Conservation (phyloP, 768 basidiomycete genomes). For the Kwoniella sp. region DNA sequence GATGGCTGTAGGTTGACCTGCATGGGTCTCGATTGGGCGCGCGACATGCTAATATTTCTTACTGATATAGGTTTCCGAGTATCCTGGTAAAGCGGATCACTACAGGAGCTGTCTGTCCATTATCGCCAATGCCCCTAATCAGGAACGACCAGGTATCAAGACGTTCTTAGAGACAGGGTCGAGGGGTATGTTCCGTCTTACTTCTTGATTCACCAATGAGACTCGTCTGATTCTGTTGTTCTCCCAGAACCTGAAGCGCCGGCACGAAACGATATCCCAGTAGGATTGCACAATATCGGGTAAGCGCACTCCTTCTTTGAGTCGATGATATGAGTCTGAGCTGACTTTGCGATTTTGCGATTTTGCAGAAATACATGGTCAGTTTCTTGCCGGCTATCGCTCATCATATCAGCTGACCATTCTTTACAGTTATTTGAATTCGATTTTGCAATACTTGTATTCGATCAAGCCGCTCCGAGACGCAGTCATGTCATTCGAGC, state of each 20-base stretch:
- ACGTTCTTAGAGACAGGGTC: slow-evolving; percentile 40
- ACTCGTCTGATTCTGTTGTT: too few relatives aligned
- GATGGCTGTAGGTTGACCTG: slow-evolving; percentile 36
- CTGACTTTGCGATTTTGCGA: slow-evolving; percentile 19
- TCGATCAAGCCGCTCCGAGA: slow-evolving; percentile 50
- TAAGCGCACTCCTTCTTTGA: slow-evolving; percentile 16
- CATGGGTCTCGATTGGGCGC: too few relatives aligned
- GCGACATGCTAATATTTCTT: too few relatives aligned
- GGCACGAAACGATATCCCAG: slow-evolving; percentile 44
- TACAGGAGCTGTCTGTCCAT: slow-evolving; percentile 42
- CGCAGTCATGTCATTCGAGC: slow-evolving; percentile 46
- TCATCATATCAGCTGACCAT: slow-evolving; percentile 1
- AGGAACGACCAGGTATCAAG: slow-evolving; percentile 40
- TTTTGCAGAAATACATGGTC: slow-evolving; percentile 52
- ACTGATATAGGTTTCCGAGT: slow-evolving; percentile 42
- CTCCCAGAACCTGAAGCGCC: slow-evolving; percentile 28
- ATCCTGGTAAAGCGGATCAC: slow-evolving; percentile 44
- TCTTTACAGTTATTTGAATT: slow-evolving; percentile 50
- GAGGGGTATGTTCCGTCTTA: slow-evolving; percentile 22
- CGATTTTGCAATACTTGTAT: slow-evolving; percentile 54
- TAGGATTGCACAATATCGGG: slow-evolving; percentile 52
- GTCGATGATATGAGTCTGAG: not conserved
- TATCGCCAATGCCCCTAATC: slow-evolving; percentile 42
- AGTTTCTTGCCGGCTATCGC: slow-evolving; percentile 4
- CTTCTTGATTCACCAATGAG: not conserved